Percentiles rank a stretch among this genome's conserved stretches.
phyloP scores from a whole-genome alignment of 2,329 filamentous ascomycete species.

The Penicillium sp. region DNA sequence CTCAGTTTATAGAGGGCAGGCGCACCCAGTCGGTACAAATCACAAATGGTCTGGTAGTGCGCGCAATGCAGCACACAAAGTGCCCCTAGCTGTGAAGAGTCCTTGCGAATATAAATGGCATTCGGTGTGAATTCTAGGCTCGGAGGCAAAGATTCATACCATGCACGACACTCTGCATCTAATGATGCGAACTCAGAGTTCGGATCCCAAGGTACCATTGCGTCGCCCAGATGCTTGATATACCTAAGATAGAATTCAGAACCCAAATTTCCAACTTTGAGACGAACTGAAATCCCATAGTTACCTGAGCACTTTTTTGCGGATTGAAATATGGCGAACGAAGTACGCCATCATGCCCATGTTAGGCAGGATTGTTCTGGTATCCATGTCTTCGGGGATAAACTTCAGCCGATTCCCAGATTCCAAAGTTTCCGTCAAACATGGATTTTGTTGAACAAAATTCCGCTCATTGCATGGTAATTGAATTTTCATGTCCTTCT shows the following conservation, averaged over 20 bases:
- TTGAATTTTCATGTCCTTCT: constrained; percentile 37
- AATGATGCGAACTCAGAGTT: constrained; percentile 22
- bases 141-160: constrained; percentile 26
- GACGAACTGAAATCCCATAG: too few relatives aligned
- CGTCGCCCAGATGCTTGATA: constrained; percentile 27
- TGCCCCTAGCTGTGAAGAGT: constrained; percentile 25
- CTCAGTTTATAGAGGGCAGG: constrained; percentile 28
- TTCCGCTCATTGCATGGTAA: constrained; percentile 36
- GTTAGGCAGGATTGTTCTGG: constrained; percentile 16
- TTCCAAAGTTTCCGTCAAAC: constrained; percentile 32
- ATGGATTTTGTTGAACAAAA: constrained; percentile 33
- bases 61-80: constrained; percentile 26
- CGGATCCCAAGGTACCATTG: constrained; percentile 27
- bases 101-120: constrained; percentile 26
- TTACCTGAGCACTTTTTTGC: constrained; percentile 24
- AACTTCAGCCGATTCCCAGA: constrained; percentile 23
- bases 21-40: constrained; percentile 25
- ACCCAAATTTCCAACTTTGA: too few relatives aligned
- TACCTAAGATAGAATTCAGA: too few relatives aligned
- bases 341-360: constrained; percentile 30
- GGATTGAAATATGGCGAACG: constrained; percentile 26
- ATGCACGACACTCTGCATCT: constrained; percentile 24
- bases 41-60: constrained; percentile 27
- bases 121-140: constrained; percentile 25
- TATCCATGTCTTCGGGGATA: constrained; percentile 15